Conservation (phyloP, 352 stramenopile genomes). For the Pythium chondricola region DNA sequence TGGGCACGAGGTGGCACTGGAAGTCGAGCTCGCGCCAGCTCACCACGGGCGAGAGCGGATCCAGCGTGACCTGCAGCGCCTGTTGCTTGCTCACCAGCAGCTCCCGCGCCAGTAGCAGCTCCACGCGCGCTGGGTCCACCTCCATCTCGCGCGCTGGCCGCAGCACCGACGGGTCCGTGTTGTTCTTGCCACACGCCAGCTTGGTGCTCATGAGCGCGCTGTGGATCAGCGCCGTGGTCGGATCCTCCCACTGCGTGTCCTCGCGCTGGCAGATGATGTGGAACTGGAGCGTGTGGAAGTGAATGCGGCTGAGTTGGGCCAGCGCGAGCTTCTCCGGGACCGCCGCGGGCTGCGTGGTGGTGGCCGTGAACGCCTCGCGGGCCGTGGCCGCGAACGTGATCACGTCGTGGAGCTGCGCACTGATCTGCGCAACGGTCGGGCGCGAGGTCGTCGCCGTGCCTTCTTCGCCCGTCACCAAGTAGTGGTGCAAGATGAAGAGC, state of each 20-base stretch:
- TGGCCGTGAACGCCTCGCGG: constrained; percentile 27
- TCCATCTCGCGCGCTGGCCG: constrained; percentile 59
- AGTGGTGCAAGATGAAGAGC: constrained; percentile 79
- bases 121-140: constrained; percentile 63
- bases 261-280: constrained; percentile 79
- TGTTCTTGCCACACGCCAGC: constrained; percentile 63
- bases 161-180: constrained; percentile 32
- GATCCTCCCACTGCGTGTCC: constrained; percentile 57
- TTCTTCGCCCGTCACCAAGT: constrained; percentile 67
- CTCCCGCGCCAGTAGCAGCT: constrained; percentile 50
- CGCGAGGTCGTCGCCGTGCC: constrained; percentile 68
- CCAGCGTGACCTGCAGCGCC: constrained; percentile 45
- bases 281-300: constrained; percentile 86
- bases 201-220: constrained; percentile 81
- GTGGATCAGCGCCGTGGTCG: constrained; percentile 62
- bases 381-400: constrained; percentile 53
- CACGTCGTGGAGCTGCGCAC: constrained; percentile 59
- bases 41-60: constrained; percentile 59
- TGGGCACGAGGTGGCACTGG: constrained; percentile 68
- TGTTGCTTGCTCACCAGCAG: constrained; percentile 52
- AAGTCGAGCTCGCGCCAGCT: constrained; percentile 71
- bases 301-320: constrained; percentile 64
- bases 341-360: neutral
- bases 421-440: constrained; percentile 68
- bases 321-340: constrained; percentile 37